These are phyloP conservation scores for Alternaria viburni DNA, from an alignment of 2,329 filamentous ascomycete genomes.

Conservation along the genomic window DNA sequence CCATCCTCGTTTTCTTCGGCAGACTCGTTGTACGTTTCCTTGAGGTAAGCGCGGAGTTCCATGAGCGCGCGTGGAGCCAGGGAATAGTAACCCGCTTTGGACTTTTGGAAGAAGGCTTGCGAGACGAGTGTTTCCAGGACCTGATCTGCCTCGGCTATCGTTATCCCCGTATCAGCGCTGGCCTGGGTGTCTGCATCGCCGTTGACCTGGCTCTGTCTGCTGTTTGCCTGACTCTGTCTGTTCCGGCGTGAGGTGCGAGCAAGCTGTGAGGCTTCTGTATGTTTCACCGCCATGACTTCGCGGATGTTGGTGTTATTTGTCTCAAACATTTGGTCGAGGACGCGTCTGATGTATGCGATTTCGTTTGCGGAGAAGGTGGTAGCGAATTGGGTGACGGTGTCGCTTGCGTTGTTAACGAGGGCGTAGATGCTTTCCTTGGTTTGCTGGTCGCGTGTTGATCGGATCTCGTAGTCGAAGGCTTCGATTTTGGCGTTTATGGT, in stretches of 20 bases:
- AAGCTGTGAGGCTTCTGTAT: constrained; percentile 78
- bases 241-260: constrained; percentile 51
- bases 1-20: constrained; percentile 60
- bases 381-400: constrained; percentile 83
- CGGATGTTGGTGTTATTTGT: constrained; percentile 79
- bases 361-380: constrained; percentile 83
- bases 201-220: constrained; percentile 34
- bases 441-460: constrained; percentile 72
- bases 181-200: constrained; percentile 50
- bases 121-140: constrained; percentile 73
- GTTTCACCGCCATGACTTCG: constrained; percentile 82
- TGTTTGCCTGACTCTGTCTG: constrained; percentile 36
- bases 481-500: constrained; percentile 75
- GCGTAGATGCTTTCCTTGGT: constrained; percentile 74
- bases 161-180: constrained; percentile 61
- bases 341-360: constrained; percentile 84
- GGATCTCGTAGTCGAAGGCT: constrained; percentile 86
- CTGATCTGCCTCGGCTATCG: constrained; percentile 76
- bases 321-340: constrained; percentile 92
- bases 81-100: constrained; percentile 72
- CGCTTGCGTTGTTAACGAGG: constrained; percentile 86
- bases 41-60: constrained; percentile 82
- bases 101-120: constrained; percentile 86
- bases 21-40: constrained; percentile 87
- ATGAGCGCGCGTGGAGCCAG: constrained; percentile 79